Evolutionary conservation across 1,284 basidiomycete genomes (phyloP).

Genomic region (Ustilago trichophora): DNA sequence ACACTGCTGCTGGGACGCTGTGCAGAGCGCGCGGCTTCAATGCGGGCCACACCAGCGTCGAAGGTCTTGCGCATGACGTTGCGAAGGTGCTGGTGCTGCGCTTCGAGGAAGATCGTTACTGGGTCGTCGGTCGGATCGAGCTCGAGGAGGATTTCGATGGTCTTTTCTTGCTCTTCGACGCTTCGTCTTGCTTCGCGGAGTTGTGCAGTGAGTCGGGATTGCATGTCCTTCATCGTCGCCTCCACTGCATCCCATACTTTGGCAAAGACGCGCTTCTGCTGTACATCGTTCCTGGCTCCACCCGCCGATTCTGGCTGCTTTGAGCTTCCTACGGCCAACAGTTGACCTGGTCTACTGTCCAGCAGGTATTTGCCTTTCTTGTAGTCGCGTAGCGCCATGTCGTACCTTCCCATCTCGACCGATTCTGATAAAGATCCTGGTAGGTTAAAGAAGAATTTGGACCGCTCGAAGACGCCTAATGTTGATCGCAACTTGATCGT

Average conservation of each 20-base stretch:
- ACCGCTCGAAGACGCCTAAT: slow-evolving; percentile 92
- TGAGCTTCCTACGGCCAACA: slow-evolving; percentile 71
- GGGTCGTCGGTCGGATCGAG: slow-evolving; percentile 70
- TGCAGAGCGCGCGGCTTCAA: slow-evolving; percentile 20
- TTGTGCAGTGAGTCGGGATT: slow-evolving; percentile 77
- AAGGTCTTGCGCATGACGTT: slow-evolving; percentile 79
- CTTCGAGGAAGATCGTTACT: slow-evolving; percentile 92
- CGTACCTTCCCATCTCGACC: slow-evolving; percentile 80
- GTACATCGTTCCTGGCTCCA: slow-evolving; percentile 45
- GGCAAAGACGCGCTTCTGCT: slow-evolving; percentile 87
- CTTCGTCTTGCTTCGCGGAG: slow-evolving; percentile 80
- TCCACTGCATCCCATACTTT: slow-evolving; percentile 97
- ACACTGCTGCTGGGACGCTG: slow-evolving; percentile 67
- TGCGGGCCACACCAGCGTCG: slow-evolving; percentile 63
- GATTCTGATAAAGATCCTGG: slow-evolving; percentile 90
- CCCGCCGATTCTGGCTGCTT: slow-evolving; percentile 25
- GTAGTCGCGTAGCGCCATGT: slow-evolving; percentile 92
- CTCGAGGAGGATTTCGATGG: slow-evolving; percentile 76
- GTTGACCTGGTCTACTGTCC: slow-evolving; percentile 83
- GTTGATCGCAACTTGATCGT: slow-evolving; percentile 91
- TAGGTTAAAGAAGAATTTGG: slow-evolving; percentile 98
- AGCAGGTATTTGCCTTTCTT: slow-evolving; percentile 94
- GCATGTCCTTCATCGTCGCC: slow-evolving; percentile 92
- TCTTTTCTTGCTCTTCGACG: slow-evolving; percentile 95
- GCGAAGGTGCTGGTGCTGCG: slow-evolving; percentile 86